A percentile compares a stretch with the other conserved stretches of the same genome.
Evolutionary conservation across 768 basidiomycete genomes (phyloP).

Genomic region (Mrakia frigida): DNA sequence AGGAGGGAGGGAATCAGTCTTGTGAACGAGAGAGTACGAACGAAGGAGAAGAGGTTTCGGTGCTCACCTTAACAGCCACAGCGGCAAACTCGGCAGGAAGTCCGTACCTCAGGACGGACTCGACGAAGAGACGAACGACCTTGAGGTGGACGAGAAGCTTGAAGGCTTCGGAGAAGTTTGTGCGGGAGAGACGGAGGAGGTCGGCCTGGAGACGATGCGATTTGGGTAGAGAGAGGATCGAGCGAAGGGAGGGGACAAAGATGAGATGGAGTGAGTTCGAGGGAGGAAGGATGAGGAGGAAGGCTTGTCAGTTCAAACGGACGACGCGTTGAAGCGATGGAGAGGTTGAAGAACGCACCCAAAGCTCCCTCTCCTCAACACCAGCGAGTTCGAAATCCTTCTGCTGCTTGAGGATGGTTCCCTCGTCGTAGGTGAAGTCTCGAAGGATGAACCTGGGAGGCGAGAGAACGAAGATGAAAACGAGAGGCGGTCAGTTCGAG

Average conservation of each 20-base stretch:
- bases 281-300: not conserved
- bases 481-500: not conserved
- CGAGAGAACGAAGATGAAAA: conserved; percentile 11
- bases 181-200: conserved; percentile 78
- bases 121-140: conserved; percentile 81
- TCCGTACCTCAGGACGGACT: conserved; percentile 92
- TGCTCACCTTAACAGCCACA: conserved; percentile 70
- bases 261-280: not conserved
- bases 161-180: conserved; percentile 95
- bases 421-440: conserved; percentile 88
- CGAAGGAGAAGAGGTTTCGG: too few relatives aligned
- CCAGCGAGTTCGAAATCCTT: conserved; percentile 75
- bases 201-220: conserved; percentile 60
- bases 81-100: conserved; percentile 86
- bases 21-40: too few relatives aligned
- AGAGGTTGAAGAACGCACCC: conserved; percentile 56
- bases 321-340: not conserved
- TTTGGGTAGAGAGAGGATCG: too few relatives aligned
- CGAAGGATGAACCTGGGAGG: conserved; percentile 73
- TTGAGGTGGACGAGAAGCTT: conserved; percentile 92
- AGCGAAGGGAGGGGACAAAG: too few relatives aligned
- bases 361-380: conserved; percentile 88
- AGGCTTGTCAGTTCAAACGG: conserved; percentile 1
- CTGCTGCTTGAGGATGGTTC: conserved; percentile 68
- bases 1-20: too few relatives aligned